Base-by-base conservation (phyloP, 164 flowering plant species). In the Buxus sempervirens region DNA sequence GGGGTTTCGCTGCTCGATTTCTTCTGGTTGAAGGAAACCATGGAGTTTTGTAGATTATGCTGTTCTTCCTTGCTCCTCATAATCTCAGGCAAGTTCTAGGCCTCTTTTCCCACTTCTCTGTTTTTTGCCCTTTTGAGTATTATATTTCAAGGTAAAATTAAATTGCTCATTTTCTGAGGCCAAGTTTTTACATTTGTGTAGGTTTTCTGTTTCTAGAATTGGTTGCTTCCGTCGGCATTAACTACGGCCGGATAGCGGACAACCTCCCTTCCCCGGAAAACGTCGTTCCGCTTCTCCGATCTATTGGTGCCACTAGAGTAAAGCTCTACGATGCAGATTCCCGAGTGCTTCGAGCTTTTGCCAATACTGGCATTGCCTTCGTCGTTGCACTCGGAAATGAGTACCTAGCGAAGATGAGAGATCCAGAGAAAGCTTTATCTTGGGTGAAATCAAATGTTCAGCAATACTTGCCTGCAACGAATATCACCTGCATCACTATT, bases 371-470 rank as follows among this genome's bases (percentile, higher is more conserved):
- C 42, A 66, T 84, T 22, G 83, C 82, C 53, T 75, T 84, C 73
- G 68, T 74, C 25, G 78, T 84, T 57, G 74, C 82, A 20, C 27
- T 84, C 0, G 77, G 74, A 2, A 84, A 84, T 42, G 84, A 81
- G 60, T 70, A 72, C 76, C n/a, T 84, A 0, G 10, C 74, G 20
- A 68, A 66, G 24, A 68, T 84, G 75, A 63, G 64, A 9, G 82
- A 82, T 65, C 78, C 76, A 9, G 25, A 63, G 8, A 59, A 70
- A 24, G 83, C 88, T 0, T 60, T 54, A 1, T 69, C 67, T 23
- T 84, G 88, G 88, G 82, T 84, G 10, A 81, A 81, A 54, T 28
- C 74, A 0, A 82, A 81, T 48, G 84, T 84, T 8, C 73, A 77
- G 22, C 18, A 63, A 26, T 79, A 76, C 75, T 32, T 84, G 3